Evolutionary conservation across 2,329 filamentous ascomycete genomes (phyloP).

Genomic region (Fusarium ambrosium): DNA sequence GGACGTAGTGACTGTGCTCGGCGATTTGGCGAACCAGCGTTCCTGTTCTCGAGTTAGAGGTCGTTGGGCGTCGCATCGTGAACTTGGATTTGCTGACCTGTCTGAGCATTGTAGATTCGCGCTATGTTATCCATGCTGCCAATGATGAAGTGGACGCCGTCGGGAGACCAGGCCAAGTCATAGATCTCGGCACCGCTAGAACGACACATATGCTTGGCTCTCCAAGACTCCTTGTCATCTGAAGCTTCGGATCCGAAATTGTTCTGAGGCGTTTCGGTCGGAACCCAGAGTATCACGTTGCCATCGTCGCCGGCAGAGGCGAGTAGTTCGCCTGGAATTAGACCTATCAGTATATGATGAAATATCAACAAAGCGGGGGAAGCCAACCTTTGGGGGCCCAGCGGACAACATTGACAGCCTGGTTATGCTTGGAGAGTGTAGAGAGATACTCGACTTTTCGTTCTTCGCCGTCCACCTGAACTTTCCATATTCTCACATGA

Average conservation of each 20-base stretch:
- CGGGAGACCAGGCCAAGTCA: constrained; percentile 98
- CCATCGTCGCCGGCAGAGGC: constrained; percentile 97
- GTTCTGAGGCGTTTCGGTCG: constrained; percentile 79
- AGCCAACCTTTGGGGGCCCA: constrained; percentile 90
- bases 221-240: constrained; percentile 97
- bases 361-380: background rate
- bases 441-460: constrained; percentile 92
- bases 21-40: constrained; percentile 89
- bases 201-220: constrained; percentile 97
- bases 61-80: background rate
- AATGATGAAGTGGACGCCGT: constrained; percentile 95
- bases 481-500: constrained; percentile 94
- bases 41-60: constrained; percentile 52
- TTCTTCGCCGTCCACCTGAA: constrained; percentile 87
- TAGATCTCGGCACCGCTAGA: constrained; percentile 97
- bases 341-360: constrained; percentile 31
- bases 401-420: constrained; percentile 97
- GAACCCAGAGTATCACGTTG: constrained; percentile 96
- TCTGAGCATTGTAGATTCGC: constrained; percentile 94
- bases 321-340: constrained; percentile 81
- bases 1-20: constrained; percentile 97
- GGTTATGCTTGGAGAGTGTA: constrained; percentile 92
- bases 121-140: constrained; percentile 99
- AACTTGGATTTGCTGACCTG: constrained; percentile 69
- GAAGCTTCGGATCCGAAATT: constrained; percentile 84